Evolutionary conservation across 768 basidiomycete species (phyloP), one percentile per base, ranked within the genome.

Genomic region (Psilocybe cyanescens): DNA sequence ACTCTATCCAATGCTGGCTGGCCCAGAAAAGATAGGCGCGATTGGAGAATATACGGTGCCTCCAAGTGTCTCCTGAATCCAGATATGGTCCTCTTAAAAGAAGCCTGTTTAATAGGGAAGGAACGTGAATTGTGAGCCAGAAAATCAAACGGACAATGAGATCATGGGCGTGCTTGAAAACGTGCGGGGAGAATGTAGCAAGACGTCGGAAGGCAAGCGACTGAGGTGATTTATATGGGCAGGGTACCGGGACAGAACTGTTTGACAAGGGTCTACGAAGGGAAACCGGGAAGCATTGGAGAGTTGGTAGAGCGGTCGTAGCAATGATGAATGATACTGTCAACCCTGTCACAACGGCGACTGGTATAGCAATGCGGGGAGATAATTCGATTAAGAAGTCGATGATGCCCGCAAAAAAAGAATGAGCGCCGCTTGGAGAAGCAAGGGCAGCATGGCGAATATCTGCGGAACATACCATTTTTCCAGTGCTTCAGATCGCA

Each of bases 21-120:
- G 47, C 47, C 47, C 47, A 62, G 37, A 65, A 65, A 7, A 65
- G 61, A 47, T 62, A 65, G n/a, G 64, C 64, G 2, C 62, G 59
- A 9, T 61, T 24, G 4, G 65, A 63, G 45, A 66, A 63, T 16
- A 66, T 52, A 8, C 65, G 65, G 35, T 66, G 58, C 37, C 47
- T 54, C 62, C 65, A 66, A 12, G 62, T 58, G 35, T 58, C 62
- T n/a, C 29, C 28, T 28, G 41, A 6, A 4, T 24, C 2, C 2
- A 16, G 29, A 44, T 35, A n/a, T 41, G 49, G 5, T 14, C 14
- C 14, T 17, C n/a, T 47, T 3, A 35, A 24, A 24, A 24, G 46
- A 8, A 57, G 14, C 7, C 14, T 55, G 35, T 11, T 31, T 7
- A 28, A 24, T 8, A 45, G n/a, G 51, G 39, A 35, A 24, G 30